Evolutionary conservation across 257 asterid genomes (phyloP).

Genomic region (Lycium barbarum): DNA sequence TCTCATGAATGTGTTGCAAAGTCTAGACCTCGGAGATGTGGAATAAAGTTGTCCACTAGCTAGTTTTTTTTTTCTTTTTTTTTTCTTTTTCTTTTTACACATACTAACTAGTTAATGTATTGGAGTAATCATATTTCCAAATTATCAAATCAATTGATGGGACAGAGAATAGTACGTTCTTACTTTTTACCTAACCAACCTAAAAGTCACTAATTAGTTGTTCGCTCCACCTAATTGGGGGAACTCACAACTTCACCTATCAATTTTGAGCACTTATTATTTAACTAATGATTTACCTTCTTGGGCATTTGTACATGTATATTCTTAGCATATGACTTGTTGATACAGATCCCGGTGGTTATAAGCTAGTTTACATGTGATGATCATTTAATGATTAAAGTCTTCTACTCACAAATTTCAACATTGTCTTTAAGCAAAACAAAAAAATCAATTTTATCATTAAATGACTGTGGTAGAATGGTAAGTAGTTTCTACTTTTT

Average conservation of each 20-base stretch:
- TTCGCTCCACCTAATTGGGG: background rate
- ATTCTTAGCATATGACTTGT: too few species aligned
- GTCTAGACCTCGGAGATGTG: background rate
- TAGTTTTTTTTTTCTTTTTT: background rate
- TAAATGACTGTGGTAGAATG: too few species aligned
- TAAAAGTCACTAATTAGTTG: background rate
- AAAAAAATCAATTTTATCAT: too few species aligned
- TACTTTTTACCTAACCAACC: constrained; percentile 19
- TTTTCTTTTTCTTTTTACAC: background rate
- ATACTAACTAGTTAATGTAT: background rate
- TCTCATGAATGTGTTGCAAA: background rate
- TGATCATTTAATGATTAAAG: too few species aligned
- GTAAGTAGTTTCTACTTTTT: too few species aligned
- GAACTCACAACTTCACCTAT: background rate
- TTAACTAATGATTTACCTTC: background rate
- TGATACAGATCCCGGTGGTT: too few species aligned
- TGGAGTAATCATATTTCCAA: background rate
- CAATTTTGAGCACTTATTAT: background rate
- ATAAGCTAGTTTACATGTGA: too few species aligned
- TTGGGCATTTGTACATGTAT: background rate
- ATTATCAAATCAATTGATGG: background rate
- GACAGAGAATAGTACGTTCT: background rate
- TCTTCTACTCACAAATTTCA: too few species aligned
- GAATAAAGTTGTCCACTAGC: background rate
- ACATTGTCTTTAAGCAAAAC: too few species aligned